Conservation (phyloP, 768 basidiomycete species). For the Hirschioporus abietinus region DNA sequence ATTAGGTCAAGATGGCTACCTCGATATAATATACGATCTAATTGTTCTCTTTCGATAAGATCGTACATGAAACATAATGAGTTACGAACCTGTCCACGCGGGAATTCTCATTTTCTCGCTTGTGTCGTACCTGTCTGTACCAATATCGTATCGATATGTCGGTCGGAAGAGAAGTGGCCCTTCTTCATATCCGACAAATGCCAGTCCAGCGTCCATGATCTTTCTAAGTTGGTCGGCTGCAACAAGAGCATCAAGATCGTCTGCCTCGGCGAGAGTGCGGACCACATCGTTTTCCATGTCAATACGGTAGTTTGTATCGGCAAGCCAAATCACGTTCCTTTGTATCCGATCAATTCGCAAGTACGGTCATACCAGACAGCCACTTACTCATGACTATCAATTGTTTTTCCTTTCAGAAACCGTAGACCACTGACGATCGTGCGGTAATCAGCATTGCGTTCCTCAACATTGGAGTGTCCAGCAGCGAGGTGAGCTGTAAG, state of each 20-base stretch:
- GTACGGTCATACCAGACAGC: constrained; percentile 6
- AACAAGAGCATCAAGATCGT: constrained; percentile 69
- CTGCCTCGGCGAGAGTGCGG: constrained; percentile 53
- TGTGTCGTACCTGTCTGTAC: constrained; percentile 85
- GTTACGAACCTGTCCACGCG: constrained; percentile 84
- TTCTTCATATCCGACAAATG: constrained; percentile 82
- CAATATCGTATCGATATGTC: constrained; percentile 87
- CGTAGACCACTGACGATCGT: constrained; percentile 82
- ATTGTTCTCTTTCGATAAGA: constrained; percentile 13
- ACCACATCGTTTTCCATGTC: constrained; percentile 81
- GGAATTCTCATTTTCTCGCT: constrained; percentile 96
- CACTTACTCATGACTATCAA: constrained; percentile 84
- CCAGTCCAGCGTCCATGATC: constrained; percentile 65
- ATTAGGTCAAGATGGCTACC: constrained; percentile 67
- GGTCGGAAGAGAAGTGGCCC: constrained; percentile 89
- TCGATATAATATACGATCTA: constrained; percentile 90
- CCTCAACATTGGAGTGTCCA: constrained; percentile 86
- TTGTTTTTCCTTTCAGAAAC: constrained; percentile 86
- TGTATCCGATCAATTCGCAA: constrained; percentile 6
- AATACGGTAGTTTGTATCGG: constrained; percentile 94
- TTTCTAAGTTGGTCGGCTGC: constrained; percentile 83
- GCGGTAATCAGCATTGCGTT: constrained; percentile 87
- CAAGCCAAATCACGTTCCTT: constrained; percentile 91
- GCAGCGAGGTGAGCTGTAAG: constrained; percentile 94
- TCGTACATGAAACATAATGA: not conserved